These are phyloP conservation scores for Podospora pseudopauciseta DNA, from an alignment of 495 filamentous ascomycete genomes.

Conservation along the genomic window DNA sequence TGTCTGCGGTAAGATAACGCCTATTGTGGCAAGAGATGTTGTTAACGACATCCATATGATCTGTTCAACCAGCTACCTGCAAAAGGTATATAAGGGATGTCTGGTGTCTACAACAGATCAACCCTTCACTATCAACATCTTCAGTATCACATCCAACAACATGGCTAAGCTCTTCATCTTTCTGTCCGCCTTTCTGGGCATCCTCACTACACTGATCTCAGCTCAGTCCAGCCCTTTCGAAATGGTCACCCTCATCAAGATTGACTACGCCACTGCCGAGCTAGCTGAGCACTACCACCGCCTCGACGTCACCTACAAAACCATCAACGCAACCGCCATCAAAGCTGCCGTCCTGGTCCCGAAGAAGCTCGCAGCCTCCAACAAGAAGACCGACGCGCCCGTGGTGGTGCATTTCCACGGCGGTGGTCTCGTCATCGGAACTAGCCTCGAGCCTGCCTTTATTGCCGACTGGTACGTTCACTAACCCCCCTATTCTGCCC, in stretches of 20 bases:
- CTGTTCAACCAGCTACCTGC: no score
- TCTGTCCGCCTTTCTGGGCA: not conserved
- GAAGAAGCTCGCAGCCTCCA: constrained; percentile 7
- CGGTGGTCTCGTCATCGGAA: constrained; percentile 21
- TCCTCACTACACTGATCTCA: not conserved
- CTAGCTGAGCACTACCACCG: constrained; percentile 12
- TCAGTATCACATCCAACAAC: not conserved
- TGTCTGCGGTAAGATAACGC: no score
- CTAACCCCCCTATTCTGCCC: not conserved
- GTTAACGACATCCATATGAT: no score
- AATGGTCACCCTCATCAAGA: not conserved
- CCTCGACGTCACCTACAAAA: constrained; percentile 21
- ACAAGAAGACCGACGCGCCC: constrained; percentile 1
- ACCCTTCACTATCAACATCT: not conserved
- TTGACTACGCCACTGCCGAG: not conserved
- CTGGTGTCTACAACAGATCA: no score
- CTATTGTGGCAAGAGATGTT: no score
- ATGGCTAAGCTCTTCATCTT: not conserved
- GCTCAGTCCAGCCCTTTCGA: not conserved
- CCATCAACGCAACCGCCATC: constrained; percentile 17
- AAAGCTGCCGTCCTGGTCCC: constrained; percentile 20
- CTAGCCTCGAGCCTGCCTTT: constrained; percentile 18
- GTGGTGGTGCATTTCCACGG: constrained; percentile 26
- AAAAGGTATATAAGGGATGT: no score
- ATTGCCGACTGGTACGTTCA: constrained; percentile 15